Conservation (phyloP, 1,139 yeast genomes). For the Kurtzmaniella quercitrusa region DNA sequence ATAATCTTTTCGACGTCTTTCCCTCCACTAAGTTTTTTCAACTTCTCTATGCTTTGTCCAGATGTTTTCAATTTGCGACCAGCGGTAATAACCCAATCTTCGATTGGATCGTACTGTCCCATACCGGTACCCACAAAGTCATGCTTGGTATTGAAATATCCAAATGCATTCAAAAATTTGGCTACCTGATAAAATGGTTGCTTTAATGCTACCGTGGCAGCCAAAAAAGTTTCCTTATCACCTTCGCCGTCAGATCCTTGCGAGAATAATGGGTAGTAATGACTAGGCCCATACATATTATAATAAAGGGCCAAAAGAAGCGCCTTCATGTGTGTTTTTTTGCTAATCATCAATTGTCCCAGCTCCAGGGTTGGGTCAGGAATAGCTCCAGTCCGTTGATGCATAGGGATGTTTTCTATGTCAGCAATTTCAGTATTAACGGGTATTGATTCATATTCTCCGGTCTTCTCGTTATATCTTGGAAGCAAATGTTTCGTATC, state of each 20-base stretch:
- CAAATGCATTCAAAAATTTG: conserved; percentile 50
- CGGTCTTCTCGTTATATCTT: conserved; percentile 28
- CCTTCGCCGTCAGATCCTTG: conserved; percentile 90
- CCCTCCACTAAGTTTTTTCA: neutral
- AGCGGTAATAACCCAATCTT: conserved; percentile 38
- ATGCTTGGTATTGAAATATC: conserved; percentile 38
- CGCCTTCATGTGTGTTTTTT: conserved; percentile 60
- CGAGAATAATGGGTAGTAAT: conserved; percentile 78
- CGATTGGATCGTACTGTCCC: conserved; percentile 69
- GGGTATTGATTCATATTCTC: conserved; percentile 14
- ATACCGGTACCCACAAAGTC: conserved; percentile 62
- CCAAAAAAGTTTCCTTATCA: conserved; percentile 83
- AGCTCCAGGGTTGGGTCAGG: conserved; percentile 83
- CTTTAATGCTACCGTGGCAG: conserved; percentile 65
- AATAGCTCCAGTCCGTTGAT: conserved; percentile 64
- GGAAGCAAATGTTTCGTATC: conserved; percentile 25
- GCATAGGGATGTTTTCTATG: conserved; percentile 46
- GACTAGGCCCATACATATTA: conserved; percentile 73
- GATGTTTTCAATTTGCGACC: conserved; percentile 9
- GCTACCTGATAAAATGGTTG: conserved; percentile 69
- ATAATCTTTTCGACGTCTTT: conserved; percentile 14
- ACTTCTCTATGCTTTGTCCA: conserved; percentile 11
- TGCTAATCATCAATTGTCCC: conserved; percentile 73
- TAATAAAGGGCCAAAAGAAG: conserved; percentile 69
- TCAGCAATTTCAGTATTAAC: conserved; percentile 8